A percentile compares a stretch with the other conserved stretches of the same genome.
Conservation (phyloP, 73 alveolate species). For the Paramecium tetraurelia region DNA sequence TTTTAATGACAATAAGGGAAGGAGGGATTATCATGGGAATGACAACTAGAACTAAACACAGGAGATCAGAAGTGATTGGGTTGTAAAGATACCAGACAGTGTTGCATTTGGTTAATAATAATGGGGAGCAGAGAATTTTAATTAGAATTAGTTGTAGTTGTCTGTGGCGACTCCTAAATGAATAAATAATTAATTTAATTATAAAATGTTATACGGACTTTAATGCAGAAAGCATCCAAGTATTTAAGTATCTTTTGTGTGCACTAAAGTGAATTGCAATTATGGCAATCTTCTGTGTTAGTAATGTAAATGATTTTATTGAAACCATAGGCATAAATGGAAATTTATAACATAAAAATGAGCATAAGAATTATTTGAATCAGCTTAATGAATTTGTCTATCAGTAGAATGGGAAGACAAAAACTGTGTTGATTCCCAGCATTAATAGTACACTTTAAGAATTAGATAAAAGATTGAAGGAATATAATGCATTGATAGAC, state of each 20-base stretch:
- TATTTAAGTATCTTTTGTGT: not conserved
- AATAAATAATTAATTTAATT: not conserved
- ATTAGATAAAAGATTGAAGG: not conserved
- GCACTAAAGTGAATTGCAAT: slow-evolving; percentile 5
- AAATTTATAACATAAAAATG: not conserved
- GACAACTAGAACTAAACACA: not conserved
- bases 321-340: not conserved
- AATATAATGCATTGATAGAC: not conserved
- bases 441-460: not conserved
- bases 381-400: not conserved
- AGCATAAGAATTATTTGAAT: not conserved
- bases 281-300: slow-evolving; percentile 27
- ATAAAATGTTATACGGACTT: not conserved
- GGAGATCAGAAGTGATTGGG: not conserved
- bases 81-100: not conserved
- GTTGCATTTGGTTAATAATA: not conserved
- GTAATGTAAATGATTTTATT: not conserved
- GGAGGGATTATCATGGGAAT: not conserved
- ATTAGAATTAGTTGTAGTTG: not conserved
- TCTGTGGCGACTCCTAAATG: not conserved
- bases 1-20: not conserved
- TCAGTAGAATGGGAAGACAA: slow-evolving; percentile 21
- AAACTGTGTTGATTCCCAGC: not conserved
- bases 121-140: not conserved
- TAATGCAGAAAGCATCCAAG: not conserved